Evolutionary conservation across 495 filamentous ascomycete genomes (phyloP), one percentile per base, ranked within the genome.

Genomic region (Entonaema liquescens): DNA sequence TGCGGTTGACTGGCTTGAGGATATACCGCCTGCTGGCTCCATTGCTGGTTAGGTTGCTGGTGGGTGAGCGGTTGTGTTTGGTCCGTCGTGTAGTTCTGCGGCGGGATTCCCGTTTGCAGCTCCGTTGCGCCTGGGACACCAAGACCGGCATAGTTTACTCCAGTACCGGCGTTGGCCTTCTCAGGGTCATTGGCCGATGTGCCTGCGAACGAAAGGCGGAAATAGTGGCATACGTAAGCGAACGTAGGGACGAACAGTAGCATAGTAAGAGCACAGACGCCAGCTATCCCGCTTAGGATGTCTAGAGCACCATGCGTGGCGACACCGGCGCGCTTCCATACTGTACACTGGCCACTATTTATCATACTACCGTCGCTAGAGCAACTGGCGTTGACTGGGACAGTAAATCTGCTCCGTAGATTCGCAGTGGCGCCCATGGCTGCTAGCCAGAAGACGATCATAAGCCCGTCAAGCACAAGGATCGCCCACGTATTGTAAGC

Each of bases 401-500:
- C 23, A 2, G 49, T 75, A 74, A 84, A 85, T 26, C 68, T 56
- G n/a, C 74, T 77, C 15, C 83, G 78, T 36, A 69, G 73, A 2
- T 80, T 78, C 7, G 82, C 83, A 49, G 77, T 80, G 33, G 80
- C 75, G 28, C 78, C 83, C 73, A 85, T 76, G n/a, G 78, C 80
- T 3, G 82, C 78, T 21, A 85, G 73, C 82, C 82, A 85, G 31
- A 85, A 74, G 71, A 85, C 67, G 21, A 79, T 76, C 78, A 85
- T 79, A 28, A 84, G 68, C 28, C 76, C 65, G 63, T 85, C 82
- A 13, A 85, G 74, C 4, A 78, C 64, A n/a, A 85, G 75, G 26
- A 83, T 61, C 15, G 83, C 82, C 79, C 79, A 82, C 35, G 81
- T 83, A 68, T 85, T 83, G 66, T 84, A 84, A 8, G 67, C 75